These are phyloP conservation scores for Fusarium sp. DNA, from an alignment of 2,329 filamentous ascomycete species.

Conservation along the genomic window DNA sequence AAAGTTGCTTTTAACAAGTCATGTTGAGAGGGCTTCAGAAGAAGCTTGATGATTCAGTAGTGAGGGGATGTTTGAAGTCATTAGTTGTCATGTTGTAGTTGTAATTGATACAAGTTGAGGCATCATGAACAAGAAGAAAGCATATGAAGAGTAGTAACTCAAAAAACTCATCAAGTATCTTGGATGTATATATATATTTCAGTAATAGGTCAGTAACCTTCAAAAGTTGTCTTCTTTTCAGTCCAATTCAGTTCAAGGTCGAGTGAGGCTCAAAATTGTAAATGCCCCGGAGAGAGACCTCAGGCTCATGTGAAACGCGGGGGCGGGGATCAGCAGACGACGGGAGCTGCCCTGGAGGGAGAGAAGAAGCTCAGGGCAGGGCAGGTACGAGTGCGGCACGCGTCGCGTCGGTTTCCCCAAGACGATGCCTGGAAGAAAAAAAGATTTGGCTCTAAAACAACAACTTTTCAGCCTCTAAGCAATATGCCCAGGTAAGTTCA, in stretches of 20 bases:
- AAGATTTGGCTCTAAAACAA: conserved; percentile 30
- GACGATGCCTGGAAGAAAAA: conserved; percentile 17
- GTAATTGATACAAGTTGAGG: not conserved
- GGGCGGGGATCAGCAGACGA: conserved; percentile 28
- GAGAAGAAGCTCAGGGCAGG: conserved; percentile 1
- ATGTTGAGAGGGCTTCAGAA: not conserved
- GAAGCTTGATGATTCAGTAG: not conserved
- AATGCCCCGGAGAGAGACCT: not conserved
- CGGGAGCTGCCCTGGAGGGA: not conserved
- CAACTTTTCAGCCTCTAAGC: conserved; percentile 19
- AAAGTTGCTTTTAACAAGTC: conserved; percentile 32
- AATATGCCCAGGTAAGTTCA: conserved; percentile 44
- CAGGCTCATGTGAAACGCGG: conserved; percentile 28
- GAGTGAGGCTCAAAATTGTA: conserved; percentile 6
- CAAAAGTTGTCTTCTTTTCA: not conserved
- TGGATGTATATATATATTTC: not conserved
- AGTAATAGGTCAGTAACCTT: not conserved
- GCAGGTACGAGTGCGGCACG: conserved; percentile 29
- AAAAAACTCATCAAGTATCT: too few relatives aligned
- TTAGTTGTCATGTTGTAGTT: not conserved
- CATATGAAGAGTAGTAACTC: not conserved
- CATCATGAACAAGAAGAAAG: not conserved
- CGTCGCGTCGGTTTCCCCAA: conserved; percentile 36
- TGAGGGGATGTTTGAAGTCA: not conserved
- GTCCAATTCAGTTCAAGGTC: not conserved